Evolutionary conservation across 2,329 filamentous ascomycete species (phyloP).

Genomic region (Aaosphaeria pasadenensis): DNA sequence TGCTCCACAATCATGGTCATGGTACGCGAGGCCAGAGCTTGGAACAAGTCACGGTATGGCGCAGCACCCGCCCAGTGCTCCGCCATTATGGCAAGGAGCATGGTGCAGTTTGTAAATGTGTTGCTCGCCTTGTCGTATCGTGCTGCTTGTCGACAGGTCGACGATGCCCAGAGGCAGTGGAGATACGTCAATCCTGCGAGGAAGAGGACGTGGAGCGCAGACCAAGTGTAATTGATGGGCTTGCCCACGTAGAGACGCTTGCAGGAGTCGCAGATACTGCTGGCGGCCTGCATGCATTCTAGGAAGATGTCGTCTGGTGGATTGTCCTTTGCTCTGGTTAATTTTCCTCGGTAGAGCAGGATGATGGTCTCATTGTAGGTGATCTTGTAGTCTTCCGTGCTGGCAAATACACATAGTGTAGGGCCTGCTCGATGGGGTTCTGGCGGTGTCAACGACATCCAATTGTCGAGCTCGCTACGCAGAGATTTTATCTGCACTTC

Average conservation of each 20-base stretch:
- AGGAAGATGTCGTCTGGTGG: not conserved
- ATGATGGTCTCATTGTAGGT: not conserved
- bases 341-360: not conserved
- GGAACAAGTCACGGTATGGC: not conserved
- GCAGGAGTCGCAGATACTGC: not conserved
- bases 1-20: not conserved
- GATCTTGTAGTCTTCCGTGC: not conserved
- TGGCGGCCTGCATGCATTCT: not conserved
- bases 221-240: not conserved
- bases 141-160: not conserved
- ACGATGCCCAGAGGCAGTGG: not conserved
- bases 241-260: not conserved
- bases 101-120: not conserved
- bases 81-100: not conserved
- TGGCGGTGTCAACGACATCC: not conserved
- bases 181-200: not conserved
- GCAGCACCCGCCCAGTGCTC: not conserved
- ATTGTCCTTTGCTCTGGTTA: not conserved
- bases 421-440: not conserved
- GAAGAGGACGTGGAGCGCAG: not conserved
- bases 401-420: not conserved
- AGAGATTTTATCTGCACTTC: not conserved
- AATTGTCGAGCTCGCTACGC: not conserved
- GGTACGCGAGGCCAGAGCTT: not conserved
- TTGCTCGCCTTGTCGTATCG: not conserved